Conservation (phyloP, 2,329 filamentous ascomycete species). For the Tolypocladium endophyticum region DNA sequence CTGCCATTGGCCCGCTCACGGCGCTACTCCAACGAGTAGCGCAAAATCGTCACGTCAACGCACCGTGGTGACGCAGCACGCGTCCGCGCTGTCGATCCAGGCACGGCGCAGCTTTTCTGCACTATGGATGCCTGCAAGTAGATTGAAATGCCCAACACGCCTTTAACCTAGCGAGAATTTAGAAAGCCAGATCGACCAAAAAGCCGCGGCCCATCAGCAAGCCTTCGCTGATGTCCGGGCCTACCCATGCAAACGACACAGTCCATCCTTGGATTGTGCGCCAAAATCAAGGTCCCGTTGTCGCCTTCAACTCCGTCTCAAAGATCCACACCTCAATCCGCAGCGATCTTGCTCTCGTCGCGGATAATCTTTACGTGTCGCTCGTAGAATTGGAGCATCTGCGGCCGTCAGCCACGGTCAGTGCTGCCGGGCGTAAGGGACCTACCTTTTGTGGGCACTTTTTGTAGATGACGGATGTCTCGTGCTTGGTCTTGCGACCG, state of each 20-base stretch:
- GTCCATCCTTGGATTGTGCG: too few relatives aligned
- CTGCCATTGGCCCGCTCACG: neutral
- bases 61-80: neutral
- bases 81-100: neutral
- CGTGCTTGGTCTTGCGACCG: conserved; percentile 63
- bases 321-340: conserved; percentile 4
- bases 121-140: too few relatives aligned
- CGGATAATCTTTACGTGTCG: conserved; percentile 44
- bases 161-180: neutral
- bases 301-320: neutral
- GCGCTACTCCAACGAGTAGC: too few relatives aligned
- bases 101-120: neutral
- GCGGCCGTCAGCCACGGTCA: conserved; percentile 1
- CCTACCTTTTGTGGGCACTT: conserved; percentile 69
- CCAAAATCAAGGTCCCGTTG: neutral
- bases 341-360: conserved; percentile 16
- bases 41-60: neutral
- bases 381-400: conserved; percentile 54
- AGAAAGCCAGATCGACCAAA: neutral
- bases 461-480: conserved; percentile 56
- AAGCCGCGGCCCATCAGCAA: neutral
- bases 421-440: neutral
- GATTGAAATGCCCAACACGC: too few relatives aligned
- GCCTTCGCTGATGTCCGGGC: neutral
- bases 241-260: neutral